These are phyloP conservation scores for Cicer yamashitae DNA, from an alignment of 306 rosid species.

Conservation along the genomic window DNA sequence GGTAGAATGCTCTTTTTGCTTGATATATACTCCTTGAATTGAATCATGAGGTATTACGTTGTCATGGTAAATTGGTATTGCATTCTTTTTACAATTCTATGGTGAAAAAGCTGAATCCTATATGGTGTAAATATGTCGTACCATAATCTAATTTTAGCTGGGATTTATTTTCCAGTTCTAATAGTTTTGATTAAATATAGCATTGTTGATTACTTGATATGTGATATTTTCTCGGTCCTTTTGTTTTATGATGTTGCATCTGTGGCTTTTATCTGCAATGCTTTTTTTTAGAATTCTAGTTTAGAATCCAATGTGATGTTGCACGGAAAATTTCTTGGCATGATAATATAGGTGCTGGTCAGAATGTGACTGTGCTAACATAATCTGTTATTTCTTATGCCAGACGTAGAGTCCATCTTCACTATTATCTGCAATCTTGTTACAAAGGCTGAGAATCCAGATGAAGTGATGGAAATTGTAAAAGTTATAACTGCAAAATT, in stretches of 20 bases:
- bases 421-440: conserved; percentile 86
- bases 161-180: neutral
- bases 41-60: neutral
- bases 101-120: conserved; percentile 18
- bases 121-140: neutral
- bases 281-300: conserved; percentile 1
- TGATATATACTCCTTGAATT: conserved; percentile 15
- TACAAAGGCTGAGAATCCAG: conserved; percentile 72
- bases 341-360: neutral
- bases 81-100: neutral
- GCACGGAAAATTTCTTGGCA: neutral
- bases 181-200: conserved; percentile 17
- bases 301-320: conserved; percentile 37
- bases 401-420: conserved; percentile 88
- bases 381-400: conserved; percentile 20
- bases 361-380: conserved; percentile 8
- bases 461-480: conserved; percentile 77
- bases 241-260: conserved; percentile 17
- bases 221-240: conserved; percentile 21
- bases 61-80: neutral
- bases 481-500: conserved; percentile 72
- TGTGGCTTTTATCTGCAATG: neutral
- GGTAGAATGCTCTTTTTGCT: conserved; percentile 52
- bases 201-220: neutral
- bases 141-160: neutral